phyloP scores from a whole-genome alignment of 2,329 filamentous ascomycete species.

The Ceratocystis papillata region DNA sequence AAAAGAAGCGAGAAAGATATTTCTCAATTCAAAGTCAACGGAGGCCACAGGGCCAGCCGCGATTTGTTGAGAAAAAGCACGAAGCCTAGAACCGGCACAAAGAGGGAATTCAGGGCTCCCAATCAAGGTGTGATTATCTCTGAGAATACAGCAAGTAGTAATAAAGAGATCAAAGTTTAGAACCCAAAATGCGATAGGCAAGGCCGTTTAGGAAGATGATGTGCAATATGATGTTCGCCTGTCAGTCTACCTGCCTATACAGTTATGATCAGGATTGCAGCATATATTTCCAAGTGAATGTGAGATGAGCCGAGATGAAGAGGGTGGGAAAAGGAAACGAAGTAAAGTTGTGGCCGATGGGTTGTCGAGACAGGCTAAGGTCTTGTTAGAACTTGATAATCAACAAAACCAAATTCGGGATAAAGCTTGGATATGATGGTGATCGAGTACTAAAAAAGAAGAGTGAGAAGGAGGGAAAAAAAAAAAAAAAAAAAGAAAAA shows the following conservation, averaged over 20 bases:
- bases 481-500: background rate
- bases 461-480: background rate
- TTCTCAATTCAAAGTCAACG: conserved; percentile 2
- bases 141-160: conserved; percentile 6
- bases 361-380: background rate
- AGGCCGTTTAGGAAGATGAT: conserved; percentile 1
- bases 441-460: background rate
- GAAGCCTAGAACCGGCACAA: background rate
- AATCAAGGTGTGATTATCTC: background rate
- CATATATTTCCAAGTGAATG: background rate
- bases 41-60: conserved; percentile 17
- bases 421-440: background rate
- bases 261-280: background rate
- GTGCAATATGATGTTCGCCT: background rate
- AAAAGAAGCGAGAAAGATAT: background rate
- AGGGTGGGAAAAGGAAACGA: background rate
- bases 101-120: background rate
- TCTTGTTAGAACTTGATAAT: background rate
- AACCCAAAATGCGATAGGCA: background rate
- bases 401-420: background rate
- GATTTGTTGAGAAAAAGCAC: background rate
- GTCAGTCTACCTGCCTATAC: background rate
- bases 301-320: background rate
- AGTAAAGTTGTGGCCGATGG: background rate
- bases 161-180: background rate